Evolutionary conservation across 352 stramenopile genomes (phyloP).

Genomic region (Blastocystis hominis): DNA sequence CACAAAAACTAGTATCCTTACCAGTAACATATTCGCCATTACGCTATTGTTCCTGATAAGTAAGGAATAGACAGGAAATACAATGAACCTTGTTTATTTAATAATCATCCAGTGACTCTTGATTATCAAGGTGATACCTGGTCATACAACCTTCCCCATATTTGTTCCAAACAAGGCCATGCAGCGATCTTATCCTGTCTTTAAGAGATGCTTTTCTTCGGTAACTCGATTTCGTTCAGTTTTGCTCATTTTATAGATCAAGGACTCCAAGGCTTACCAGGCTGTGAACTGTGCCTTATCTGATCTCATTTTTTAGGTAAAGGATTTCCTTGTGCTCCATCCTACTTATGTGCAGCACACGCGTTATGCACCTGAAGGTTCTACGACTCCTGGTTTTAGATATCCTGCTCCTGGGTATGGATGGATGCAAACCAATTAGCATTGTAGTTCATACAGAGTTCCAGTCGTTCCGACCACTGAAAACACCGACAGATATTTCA

Average conservation of each 20-base stretch:
- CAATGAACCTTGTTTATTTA: no score
- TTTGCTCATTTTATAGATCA: conserved; percentile 18
- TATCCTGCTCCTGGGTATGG: conserved; percentile 38
- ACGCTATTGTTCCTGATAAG: no score
- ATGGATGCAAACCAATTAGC: background rate
- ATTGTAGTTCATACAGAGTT: background rate
- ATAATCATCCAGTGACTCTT: background rate
- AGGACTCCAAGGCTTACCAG: conserved; percentile 49
- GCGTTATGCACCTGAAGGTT: conserved; percentile 34
- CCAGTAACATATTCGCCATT: no score
- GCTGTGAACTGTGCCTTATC: background rate
- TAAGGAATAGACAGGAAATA: no score
- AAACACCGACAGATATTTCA: conserved; percentile 36
- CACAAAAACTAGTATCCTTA: no score
- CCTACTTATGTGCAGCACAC: conserved; percentile 33
- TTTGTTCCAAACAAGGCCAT: background rate
- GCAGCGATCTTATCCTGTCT: conserved; percentile 34
- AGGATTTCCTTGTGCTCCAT: conserved; percentile 26
- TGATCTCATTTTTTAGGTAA: background rate
- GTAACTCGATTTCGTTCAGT: background rate
- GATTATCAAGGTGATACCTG: conserved; percentile 27
- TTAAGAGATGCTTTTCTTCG: conserved; percentile 38
- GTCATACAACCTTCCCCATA: background rate
- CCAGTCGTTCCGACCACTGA: conserved; percentile 32
- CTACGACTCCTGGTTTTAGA: conserved; percentile 25